Percentiles rank a stretch among this genome's conserved stretches.
Evolutionary conservation across 2,329 filamentous ascomycete genomes (phyloP).

Genomic region (Gremmenia infestans): DNA sequence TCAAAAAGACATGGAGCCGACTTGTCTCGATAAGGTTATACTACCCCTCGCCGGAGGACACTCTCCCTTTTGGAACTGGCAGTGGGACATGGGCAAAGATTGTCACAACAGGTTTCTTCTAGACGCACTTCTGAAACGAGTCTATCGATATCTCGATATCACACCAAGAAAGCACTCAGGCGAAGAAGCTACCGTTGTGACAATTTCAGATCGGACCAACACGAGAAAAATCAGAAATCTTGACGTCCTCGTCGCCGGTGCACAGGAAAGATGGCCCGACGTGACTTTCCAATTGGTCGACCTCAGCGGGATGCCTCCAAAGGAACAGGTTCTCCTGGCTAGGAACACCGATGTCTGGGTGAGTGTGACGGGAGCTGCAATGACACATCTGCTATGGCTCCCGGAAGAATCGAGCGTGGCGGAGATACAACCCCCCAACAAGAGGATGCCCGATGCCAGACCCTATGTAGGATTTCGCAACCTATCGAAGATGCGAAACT

Average conservation of each 20-base stretch:
- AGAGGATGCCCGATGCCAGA: neutral
- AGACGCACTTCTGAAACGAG: slow-evolving; percentile 10
- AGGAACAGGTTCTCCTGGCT: slow-evolving; percentile 22
- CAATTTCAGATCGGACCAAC: slow-evolving; percentile 8
- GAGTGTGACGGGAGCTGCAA: slow-evolving; percentile 24
- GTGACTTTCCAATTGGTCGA: slow-evolving; percentile 8
- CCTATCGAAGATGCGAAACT: neutral
- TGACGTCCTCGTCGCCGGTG: slow-evolving; percentile 4
- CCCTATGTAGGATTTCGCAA: neutral
- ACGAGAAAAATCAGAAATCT: slow-evolving; percentile 7
- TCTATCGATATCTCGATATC: slow-evolving; percentile 8
- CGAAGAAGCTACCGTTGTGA: slow-evolving; percentile 6
- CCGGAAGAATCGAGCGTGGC: neutral
- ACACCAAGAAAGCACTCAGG: neutral
- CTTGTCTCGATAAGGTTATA: slow-evolving; percentile 17
- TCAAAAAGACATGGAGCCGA: slow-evolving; percentile 8
- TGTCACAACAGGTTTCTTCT: slow-evolving; percentile 5
- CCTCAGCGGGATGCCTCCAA: slow-evolving; percentile 9
- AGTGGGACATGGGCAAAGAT: slow-evolving; percentile 3
- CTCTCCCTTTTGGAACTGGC: slow-evolving; percentile 28
- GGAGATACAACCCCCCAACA: neutral
- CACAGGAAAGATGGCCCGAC: slow-evolving; percentile 6
- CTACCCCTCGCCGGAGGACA: slow-evolving; percentile 27
- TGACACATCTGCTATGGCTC: slow-evolving; percentile 17
- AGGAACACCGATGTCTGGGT: slow-evolving; percentile 21